These are phyloP conservation scores for Tubosaeta brunneosetosa DNA, from an alignment of 768 basidiomycete species.

Conservation along the genomic window DNA sequence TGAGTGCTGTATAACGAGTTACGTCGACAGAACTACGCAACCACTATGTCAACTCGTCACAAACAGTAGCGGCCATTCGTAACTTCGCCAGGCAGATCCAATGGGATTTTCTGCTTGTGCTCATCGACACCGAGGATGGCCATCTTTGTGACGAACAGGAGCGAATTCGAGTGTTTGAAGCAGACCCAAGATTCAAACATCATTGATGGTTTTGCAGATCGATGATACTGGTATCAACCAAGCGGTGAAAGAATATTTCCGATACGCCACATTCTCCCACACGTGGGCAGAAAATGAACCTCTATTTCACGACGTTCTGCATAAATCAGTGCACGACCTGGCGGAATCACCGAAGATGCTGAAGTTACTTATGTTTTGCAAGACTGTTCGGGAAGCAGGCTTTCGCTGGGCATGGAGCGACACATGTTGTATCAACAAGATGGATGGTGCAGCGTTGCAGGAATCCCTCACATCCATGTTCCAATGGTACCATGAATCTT, in stretches of 20 bases:
- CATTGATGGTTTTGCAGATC: slow-evolving; percentile 4
- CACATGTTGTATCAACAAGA: slow-evolving; percentile 24
- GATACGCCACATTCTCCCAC: slow-evolving; percentile 22
- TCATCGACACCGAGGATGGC: slow-evolving; percentile 13
- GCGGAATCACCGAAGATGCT: slow-evolving; percentile 1
- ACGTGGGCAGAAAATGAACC: slow-evolving; percentile 21
- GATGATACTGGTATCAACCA: not conserved
- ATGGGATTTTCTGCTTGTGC: slow-evolving; percentile 7
- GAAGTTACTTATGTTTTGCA: slow-evolving; percentile 18
- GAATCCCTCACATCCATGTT: slow-evolving; percentile 27
- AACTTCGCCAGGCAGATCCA: not conserved
- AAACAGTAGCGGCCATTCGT: slow-evolving; percentile 2
- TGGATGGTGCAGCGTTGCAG: slow-evolving; percentile 10
- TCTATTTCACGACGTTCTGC: slow-evolving; percentile 9
- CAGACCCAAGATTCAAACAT: slow-evolving; percentile 7
- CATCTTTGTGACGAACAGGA: slow-evolving; percentile 11
- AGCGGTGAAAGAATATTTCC: slow-evolving; percentile 9
- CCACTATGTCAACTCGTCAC: slow-evolving; percentile 5
- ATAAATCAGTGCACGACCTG: slow-evolving; percentile 9
- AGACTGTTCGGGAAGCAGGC: slow-evolving; percentile 10
- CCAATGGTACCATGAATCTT: slow-evolving; percentile 23
- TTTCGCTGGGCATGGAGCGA: slow-evolving; percentile 23
- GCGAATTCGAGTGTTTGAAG: slow-evolving; percentile 7
- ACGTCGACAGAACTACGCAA: not conserved
- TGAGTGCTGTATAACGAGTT: not conserved